phyloP scores from a whole-genome alignment of 2,329 filamentous ascomycete genomes.

The Pseudocercospora ulei region DNA sequence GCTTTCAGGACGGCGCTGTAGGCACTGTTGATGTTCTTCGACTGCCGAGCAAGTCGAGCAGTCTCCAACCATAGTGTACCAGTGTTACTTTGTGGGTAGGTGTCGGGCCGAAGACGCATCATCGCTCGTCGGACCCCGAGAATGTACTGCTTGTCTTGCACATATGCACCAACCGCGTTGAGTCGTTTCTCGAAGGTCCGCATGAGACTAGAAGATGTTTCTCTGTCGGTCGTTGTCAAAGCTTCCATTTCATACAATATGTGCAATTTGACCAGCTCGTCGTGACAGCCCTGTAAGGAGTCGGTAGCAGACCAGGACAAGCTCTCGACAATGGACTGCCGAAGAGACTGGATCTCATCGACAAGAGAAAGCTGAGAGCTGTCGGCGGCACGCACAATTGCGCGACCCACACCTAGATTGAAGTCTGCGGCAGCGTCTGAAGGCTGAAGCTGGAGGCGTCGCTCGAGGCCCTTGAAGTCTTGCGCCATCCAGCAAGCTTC shows the following conservation, averaged over 20 bases:
- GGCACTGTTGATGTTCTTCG: conserved; percentile 71
- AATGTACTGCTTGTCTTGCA: conserved; percentile 87
- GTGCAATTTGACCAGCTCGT: conserved; percentile 76
- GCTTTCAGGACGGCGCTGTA: conserved; percentile 92
- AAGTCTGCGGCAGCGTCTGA: conserved; percentile 52
- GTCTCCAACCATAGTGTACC: conserved; percentile 78
- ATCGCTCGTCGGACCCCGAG: conserved; percentile 74
- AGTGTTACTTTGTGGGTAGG: conserved; percentile 61
- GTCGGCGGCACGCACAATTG: conserved; percentile 50
- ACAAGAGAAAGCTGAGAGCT: conserved; percentile 47
- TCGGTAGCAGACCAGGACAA: conserved; percentile 67
- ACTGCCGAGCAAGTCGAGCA: conserved; percentile 76
- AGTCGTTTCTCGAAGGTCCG: conserved; percentile 51
- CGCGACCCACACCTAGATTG: conserved; percentile 66
- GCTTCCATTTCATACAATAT: conserved; percentile 78
- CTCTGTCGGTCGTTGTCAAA: conserved; percentile 45
- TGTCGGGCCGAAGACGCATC: conserved; percentile 45
- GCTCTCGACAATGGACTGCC: conserved; percentile 60
- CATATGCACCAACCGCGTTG: conserved; percentile 79
- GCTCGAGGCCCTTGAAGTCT: conserved; percentile 65
- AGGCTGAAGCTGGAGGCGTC: conserved; percentile 40
- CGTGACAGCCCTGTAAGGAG: conserved; percentile 75
- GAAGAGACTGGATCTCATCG: conserved; percentile 52
- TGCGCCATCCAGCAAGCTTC: conserved; percentile 88
- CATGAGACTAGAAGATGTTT: conserved; percentile 11